Base-by-base conservation (phyloP, 129 eudicot genomes). In the Escallonia rubra region DNA sequence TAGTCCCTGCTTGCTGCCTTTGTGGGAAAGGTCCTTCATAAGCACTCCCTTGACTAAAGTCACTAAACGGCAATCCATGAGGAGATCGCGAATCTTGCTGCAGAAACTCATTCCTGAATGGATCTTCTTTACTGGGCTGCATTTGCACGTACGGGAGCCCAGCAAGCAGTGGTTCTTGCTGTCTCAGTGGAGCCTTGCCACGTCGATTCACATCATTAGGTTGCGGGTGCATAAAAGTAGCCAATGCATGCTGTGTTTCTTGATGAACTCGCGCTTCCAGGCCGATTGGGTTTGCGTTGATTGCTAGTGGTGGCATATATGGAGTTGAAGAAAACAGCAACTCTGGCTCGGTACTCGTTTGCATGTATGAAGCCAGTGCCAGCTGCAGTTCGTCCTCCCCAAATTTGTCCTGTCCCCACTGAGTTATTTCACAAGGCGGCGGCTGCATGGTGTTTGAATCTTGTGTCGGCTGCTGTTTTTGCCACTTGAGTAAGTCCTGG, bases 381-480 rank as follows among this genome's bases (percentile, higher is more conserved):
- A 63, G 58, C 49, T 73, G 72, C 59, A 73, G 8, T 41, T 73
- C 75, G 1, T 64, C 66, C 8, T 73, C 68, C 10, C 8, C 67
- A 62, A 41, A 47, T 14, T 34, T 10, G 41, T 51, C 41, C 16
- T 61, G 49, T 13, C 48, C 58, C 73, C 73, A 61, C n/a, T 61
- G 4, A 9, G 34, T 9, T 53, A 63, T 72, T 5, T 52, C 23
- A 52, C n/a, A 10, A 64, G 62, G 73, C 13, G 41, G 50, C 51
- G 69, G 59, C 40, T 60, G 73, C 57, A 73, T 46, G 57, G 12
- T 52, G 4, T 52, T 12, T 12, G 34, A 23, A 23, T n/a, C 34
- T 5, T 3, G 64, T 4, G 43, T 43, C 15, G 13, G 65, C 49
- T 38, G 49, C 50, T 13, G 50, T 23, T 23, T 23, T 23, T 23